These are phyloP conservation scores for Fagopyrum esculentum DNA, from an alignment of 148 eudicot species.

Conservation along the genomic window DNA sequence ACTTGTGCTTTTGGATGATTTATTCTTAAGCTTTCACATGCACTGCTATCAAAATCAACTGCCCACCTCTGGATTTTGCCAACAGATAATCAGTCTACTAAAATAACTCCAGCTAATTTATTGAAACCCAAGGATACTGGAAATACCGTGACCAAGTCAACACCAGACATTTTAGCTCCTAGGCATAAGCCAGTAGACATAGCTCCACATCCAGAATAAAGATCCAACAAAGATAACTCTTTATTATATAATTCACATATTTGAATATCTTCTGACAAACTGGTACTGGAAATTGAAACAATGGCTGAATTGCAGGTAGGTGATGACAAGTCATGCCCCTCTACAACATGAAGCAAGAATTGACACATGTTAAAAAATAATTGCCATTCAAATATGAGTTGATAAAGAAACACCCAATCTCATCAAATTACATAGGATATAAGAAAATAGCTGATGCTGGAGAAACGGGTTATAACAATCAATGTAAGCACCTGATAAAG, in stretches of 20 bases:
- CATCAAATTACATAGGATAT: neutral
- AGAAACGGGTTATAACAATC: neutral
- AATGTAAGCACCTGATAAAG: constrained; percentile 4
- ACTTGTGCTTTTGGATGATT: constrained; percentile 89
- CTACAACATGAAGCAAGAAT: neutral
- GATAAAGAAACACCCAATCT: neutral
- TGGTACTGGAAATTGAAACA: constrained; percentile 29
- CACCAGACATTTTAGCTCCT: constrained; percentile 74
- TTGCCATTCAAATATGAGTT: neutral
- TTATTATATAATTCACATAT: constrained; percentile 29
- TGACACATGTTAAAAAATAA: neutral
- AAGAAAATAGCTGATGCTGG: neutral
- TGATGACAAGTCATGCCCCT: neutral
- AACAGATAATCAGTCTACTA: neutral
- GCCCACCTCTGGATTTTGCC: constrained; percentile 68
- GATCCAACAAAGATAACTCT: constrained; percentile 64
- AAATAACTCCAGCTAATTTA: neutral
- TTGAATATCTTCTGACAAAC: constrained; percentile 31
- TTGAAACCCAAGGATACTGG: constrained; percentile 1
- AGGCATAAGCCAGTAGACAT: constrained; percentile 95
- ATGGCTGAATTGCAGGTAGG: constrained; percentile 17
- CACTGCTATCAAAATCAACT: constrained; percentile 52
- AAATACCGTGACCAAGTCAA: constrained; percentile 68
- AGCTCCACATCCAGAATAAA: constrained; percentile 95
- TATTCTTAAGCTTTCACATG: constrained; percentile 85